Percentiles rank a stretch among this genome's conserved stretches.
phyloP scores from a whole-genome alignment of 2,329 filamentous ascomycete genomes.

The Hymenoscyphus albidus region DNA sequence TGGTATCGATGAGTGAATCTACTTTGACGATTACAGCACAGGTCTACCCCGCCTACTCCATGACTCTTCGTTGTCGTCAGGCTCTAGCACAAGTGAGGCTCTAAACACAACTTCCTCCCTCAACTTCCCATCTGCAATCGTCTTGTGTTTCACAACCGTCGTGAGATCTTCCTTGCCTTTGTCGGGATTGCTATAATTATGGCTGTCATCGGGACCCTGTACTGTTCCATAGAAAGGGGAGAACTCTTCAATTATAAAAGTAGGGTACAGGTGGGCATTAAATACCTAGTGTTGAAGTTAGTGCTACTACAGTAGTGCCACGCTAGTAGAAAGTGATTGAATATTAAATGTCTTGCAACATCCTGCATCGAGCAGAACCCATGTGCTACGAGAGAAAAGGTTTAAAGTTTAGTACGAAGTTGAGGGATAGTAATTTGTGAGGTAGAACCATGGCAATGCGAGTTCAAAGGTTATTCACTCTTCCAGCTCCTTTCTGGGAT shows the following conservation, averaged over 20 bases:
- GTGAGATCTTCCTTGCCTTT: conserved; percentile 46
- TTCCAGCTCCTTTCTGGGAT: conserved; percentile 29
- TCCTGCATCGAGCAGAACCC: conserved; percentile 60
- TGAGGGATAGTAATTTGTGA: conserved; percentile 10
- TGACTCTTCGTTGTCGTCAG: conserved; percentile 55
- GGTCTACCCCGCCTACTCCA: too few relatives aligned
- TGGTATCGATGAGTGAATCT: too few relatives aligned
- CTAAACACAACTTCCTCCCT: conserved; percentile 62
- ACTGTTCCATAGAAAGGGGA: too few relatives aligned
- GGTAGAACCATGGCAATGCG: not conserved
- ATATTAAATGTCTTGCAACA: too few relatives aligned
- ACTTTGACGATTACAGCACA: too few relatives aligned
- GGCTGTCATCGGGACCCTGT: conserved; percentile 56
- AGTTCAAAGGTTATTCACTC: conserved; percentile 28
- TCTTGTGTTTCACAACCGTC: conserved; percentile 46
- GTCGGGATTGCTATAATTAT: conserved; percentile 58
- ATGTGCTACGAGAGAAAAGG: conserved; percentile 45
- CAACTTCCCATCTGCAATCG: conserved; percentile 51
- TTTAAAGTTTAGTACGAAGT: conserved; percentile 29
- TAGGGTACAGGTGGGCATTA: too few relatives aligned
- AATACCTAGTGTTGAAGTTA: too few relatives aligned
- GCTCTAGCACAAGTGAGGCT: conserved; percentile 66
- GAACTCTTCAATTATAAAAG: too few relatives aligned
- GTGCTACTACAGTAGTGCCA: too few relatives aligned
- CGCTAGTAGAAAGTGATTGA: too few relatives aligned